These are phyloP conservation scores for Periconia macrospinosa DNA, from an alignment of 2,329 filamentous ascomycete species.

Conservation along the genomic window DNA sequence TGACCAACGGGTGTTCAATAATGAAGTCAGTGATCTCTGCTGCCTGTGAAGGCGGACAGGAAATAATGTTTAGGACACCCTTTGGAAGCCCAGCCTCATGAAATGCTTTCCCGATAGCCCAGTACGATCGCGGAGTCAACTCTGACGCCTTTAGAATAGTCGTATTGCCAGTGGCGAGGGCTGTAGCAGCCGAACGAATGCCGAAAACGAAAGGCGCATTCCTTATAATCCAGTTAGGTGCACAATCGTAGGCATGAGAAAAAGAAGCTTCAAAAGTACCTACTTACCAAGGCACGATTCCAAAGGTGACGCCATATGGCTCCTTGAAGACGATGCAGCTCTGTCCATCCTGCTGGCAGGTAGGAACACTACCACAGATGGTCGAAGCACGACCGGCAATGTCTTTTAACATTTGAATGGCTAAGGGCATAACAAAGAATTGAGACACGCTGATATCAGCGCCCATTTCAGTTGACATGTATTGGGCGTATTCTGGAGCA, in stretches of 20 bases:
- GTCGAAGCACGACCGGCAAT: conserved; percentile 31
- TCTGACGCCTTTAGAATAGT: conserved; percentile 30
- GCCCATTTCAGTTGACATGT: conserved; percentile 6
- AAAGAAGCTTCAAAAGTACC: neutral
- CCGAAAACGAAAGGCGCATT: conserved; percentile 1
- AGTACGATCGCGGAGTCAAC: conserved; percentile 8
- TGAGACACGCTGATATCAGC: conserved; percentile 61
- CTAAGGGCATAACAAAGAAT: conserved; percentile 50
- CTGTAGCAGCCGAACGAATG: conserved; percentile 47
- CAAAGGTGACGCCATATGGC: conserved; percentile 6
- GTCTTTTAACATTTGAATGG: conserved; percentile 29
- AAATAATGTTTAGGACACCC: conserved; percentile 73
- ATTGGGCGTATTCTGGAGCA: conserved; percentile 37
- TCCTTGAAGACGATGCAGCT: conserved; percentile 6
- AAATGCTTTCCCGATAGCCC: conserved; percentile 9
- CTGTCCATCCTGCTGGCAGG: neutral
- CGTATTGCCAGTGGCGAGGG: conserved; percentile 18
- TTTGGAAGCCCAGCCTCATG: conserved; percentile 68
- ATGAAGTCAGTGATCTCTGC: conserved; percentile 67
- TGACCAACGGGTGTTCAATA: conserved; percentile 63
- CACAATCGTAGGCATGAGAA: neutral
- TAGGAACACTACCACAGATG: conserved; percentile 46
- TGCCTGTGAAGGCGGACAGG: conserved; percentile 64
- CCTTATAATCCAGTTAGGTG: neutral
- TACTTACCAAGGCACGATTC: conserved; percentile 6